phyloP scores from a whole-genome alignment of 2,329 filamentous ascomycete species.

The Trichoderma afroharzianum region DNA sequence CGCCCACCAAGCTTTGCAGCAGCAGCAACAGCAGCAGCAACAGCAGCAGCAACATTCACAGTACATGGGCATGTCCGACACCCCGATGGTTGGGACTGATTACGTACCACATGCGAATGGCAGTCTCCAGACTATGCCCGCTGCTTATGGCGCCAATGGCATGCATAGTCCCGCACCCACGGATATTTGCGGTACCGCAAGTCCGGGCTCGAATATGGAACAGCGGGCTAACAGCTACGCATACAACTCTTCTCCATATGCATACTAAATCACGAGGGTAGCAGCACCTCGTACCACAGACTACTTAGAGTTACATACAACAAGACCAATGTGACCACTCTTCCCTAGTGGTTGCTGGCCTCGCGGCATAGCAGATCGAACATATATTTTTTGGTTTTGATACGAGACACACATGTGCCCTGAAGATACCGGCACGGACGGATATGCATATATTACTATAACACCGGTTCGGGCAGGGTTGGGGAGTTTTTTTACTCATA shows the following conservation, averaged over 20 bases:
- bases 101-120: constrained; percentile 10
- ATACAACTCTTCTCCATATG: constrained; percentile 18
- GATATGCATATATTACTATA: neutral
- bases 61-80: constrained; percentile 15
- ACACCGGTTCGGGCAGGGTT: neutral
- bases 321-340: constrained; percentile 2
- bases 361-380: neutral
- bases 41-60: constrained; percentile 4
- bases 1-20: constrained; percentile 14
- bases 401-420: neutral
- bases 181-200: constrained; percentile 15
- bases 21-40: constrained; percentile 2
- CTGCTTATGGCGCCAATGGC: constrained; percentile 11
- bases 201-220: constrained; percentile 10
- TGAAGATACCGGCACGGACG: neutral
- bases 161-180: constrained; percentile 18
- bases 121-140: constrained; percentile 1
- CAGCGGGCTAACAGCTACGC: constrained; percentile 12
- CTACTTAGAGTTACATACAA: neutral
- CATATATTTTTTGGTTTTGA: neutral
- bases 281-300: neutral
- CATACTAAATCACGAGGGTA: constrained; percentile 16
- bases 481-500: neutral
- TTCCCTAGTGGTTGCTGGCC: neutral
- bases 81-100: constrained; percentile 15